Evolutionary conservation across 23 red algal species (phyloP).

Genomic region (Gracilaria gracilis): DNA sequence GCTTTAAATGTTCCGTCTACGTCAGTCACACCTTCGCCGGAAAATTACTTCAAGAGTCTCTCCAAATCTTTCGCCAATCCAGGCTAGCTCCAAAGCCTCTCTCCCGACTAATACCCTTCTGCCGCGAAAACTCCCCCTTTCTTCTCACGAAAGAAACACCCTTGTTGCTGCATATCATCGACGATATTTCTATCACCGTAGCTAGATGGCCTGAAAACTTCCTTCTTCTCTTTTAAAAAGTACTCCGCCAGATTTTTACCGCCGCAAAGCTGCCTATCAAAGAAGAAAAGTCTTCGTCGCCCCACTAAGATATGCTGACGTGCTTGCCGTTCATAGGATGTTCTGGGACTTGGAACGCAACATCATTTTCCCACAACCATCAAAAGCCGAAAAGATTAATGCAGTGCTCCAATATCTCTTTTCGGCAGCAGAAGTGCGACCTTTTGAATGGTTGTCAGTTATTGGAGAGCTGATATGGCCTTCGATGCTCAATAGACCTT

Average conservation of each 20-base stretch:
- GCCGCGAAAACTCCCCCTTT: background rate
- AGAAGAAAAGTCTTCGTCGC: background rate
- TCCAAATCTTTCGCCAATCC: background rate
- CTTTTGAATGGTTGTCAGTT: background rate
- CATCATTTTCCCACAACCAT: background rate
- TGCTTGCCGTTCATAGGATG: background rate
- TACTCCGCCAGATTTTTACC: background rate
- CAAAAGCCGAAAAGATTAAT: background rate
- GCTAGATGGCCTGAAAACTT: background rate
- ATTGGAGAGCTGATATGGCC: background rate
- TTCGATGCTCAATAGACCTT: background rate
- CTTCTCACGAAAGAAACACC: background rate
- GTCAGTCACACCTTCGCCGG: background rate
- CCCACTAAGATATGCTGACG: background rate
- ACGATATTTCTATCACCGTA: background rate
- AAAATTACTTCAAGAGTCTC: background rate
- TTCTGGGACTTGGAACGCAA: background rate
- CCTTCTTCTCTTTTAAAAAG: background rate
- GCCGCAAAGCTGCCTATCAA: background rate
- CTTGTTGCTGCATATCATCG: background rate
- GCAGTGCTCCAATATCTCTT: background rate
- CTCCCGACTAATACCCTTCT: background rate
- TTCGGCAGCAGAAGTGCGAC: background rate
- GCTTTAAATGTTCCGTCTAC: slow-evolving; percentile 8
- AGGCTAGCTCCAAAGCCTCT: background rate